These are phyloP conservation scores for Cucurbita argyrosperma DNA, from an alignment of 306 rosid genomes.

Conservation along the genomic window DNA sequence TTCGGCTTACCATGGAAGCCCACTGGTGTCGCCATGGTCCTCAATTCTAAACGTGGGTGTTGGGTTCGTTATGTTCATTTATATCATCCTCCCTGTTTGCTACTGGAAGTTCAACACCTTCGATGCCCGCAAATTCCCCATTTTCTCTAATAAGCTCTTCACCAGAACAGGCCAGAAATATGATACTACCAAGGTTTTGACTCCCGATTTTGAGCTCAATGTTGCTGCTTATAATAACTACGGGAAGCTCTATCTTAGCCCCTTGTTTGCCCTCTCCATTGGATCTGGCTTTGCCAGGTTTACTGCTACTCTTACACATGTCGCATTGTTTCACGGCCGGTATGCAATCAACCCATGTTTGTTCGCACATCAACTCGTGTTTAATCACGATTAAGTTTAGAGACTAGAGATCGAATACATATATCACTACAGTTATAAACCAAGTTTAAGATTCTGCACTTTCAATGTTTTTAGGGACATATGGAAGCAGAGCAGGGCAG, in stretches of 20 bases:
- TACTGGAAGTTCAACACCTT: constrained; percentile 93
- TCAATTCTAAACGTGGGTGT: constrained; percentile 80
- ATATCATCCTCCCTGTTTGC: constrained; percentile 71
- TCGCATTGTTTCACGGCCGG: constrained; percentile 84
- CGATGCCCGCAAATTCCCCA: constrained; percentile 83
- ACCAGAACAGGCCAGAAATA: constrained; percentile 49
- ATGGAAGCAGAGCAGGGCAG: constrained; percentile 63
- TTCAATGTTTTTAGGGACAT: constrained; percentile 40
- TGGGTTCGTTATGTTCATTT: constrained; percentile 86
- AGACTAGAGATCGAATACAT: neutral
- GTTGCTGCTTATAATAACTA: constrained; percentile 60
- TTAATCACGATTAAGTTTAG: neutral
- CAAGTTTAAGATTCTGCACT: neutral
- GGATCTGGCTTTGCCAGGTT: constrained; percentile 95
- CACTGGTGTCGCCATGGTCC: constrained; percentile 81
- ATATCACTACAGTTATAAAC: neutral
- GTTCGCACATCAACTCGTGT: neutral
- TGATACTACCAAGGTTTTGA: constrained; percentile 74
- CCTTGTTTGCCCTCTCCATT: constrained; percentile 86
- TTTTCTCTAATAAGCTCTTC: constrained; percentile 75
- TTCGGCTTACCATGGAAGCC: constrained; percentile 95
- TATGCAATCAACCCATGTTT: constrained; percentile 8
- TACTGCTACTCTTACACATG: constrained; percentile 86
- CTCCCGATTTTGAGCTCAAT: constrained; percentile 55
- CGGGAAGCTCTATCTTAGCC: constrained; percentile 92